phyloP scores from a whole-genome alignment of 768 basidiomycete species.

The Rossbeevera mucosa region DNA sequence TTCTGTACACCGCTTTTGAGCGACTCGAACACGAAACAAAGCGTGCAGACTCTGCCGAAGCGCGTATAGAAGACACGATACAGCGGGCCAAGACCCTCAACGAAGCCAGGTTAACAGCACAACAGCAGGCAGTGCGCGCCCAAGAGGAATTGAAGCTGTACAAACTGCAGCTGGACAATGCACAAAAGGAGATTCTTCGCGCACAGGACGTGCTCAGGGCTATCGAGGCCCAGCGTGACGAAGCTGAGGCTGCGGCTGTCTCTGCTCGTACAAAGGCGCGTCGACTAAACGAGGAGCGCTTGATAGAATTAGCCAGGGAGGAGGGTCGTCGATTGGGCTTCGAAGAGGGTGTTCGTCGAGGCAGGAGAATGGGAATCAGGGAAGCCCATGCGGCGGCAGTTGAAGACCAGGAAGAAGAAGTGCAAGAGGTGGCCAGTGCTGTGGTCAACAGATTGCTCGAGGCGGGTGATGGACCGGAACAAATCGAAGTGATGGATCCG shows the following conservation, averaged over 20 bases:
- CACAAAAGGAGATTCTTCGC: conserved; percentile 53
- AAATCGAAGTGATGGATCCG: conserved; percentile 15
- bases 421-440: conserved; percentile 17
- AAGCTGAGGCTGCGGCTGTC: conserved; percentile 45
- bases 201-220: conserved; percentile 50
- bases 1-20: conserved; percentile 35
- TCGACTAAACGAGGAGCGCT: conserved; percentile 41
- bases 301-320: conserved; percentile 48
- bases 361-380: conserved; percentile 28
- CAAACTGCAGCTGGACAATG: conserved; percentile 53
- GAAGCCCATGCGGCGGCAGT: conserved; percentile 20
- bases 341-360: conserved; percentile 43
- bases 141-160: conserved; percentile 53
- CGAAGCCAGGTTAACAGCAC: conserved; percentile 28
- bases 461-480: conserved; percentile 17
- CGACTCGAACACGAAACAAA: conserved; percentile 35
- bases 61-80: conserved; percentile 29
- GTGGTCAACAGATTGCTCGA: conserved; percentile 27
- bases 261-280: conserved; percentile 44
- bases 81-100: conserved; percentile 29
- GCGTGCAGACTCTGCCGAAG: conserved; percentile 35
- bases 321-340: conserved; percentile 51
- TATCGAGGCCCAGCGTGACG: conserved; percentile 44
- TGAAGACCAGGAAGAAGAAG: conserved; percentile 11
- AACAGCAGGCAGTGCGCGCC: conserved; percentile 28